These are phyloP conservation scores for Fusarium siculi DNA, from an alignment of 2,329 filamentous ascomycete species.

Conservation along the genomic window DNA sequence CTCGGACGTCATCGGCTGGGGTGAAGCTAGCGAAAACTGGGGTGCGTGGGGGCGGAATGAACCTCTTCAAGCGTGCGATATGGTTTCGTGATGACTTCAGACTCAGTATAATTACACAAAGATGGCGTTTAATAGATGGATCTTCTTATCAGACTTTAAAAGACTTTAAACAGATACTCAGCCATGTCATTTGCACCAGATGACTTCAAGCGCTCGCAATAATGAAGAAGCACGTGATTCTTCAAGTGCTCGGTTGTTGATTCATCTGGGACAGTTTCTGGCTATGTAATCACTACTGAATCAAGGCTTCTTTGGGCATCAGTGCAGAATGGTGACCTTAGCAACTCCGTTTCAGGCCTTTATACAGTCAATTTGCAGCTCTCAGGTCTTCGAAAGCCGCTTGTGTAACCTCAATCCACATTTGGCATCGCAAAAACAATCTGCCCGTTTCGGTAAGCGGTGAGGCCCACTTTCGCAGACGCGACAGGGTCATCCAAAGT, in stretches of 20 bases:
- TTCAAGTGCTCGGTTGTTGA: background rate
- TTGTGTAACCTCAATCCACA: background rate
- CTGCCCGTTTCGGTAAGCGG: constrained; percentile 34
- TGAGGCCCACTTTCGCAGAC: constrained; percentile 41
- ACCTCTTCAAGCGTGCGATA: background rate
- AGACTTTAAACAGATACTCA: rapidly evolving
- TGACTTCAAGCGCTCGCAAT: rapidly evolving
- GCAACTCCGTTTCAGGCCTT: background rate
- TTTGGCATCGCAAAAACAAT: background rate
- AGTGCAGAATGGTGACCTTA: background rate
- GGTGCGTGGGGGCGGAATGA: background rate
- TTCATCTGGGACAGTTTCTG: background rate
- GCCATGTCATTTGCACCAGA: background rate
- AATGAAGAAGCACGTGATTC: background rate
- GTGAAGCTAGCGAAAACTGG: background rate
- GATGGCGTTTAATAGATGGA: background rate
- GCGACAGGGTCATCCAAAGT: constrained; percentile 39
- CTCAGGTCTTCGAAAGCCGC: background rate
- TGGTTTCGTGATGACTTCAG: background rate
- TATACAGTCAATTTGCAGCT: too few relatives aligned
- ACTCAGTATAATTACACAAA: background rate
- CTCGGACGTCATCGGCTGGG: constrained; percentile 49
- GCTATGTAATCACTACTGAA: background rate
- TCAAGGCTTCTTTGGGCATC: background rate
- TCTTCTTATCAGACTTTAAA: background rate